Conservation (phyloP, 805 yeast genomes). For the Komagataella kurtzmanii region DNA sequence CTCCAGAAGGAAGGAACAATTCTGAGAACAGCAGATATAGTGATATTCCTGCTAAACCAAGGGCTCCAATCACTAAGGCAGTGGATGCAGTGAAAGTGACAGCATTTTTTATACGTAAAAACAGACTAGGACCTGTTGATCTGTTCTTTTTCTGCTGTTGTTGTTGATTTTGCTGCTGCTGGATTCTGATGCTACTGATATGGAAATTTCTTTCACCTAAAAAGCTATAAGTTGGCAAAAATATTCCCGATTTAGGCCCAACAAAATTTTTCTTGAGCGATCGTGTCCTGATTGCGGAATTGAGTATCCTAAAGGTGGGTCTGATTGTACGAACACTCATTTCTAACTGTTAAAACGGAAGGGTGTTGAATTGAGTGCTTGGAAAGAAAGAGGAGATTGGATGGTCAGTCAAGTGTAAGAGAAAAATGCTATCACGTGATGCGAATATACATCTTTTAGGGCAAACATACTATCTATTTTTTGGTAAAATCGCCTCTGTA, state of each 20-base stretch:
- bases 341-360: background rate
- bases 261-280: background rate
- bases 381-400: background rate
- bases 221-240: background rate
- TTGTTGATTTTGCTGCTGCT: background rate
- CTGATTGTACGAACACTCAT: background rate
- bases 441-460: background rate
- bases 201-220: background rate
- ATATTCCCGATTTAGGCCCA: background rate
- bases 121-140: constrained; percentile 2
- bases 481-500: constrained; percentile 34
- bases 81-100: constrained; percentile 52
- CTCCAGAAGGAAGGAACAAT: constrained; percentile 79
- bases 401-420: background rate
- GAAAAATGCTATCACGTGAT: background rate
- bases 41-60: constrained; percentile 54
- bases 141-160: constrained; percentile 1
- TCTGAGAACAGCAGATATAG: constrained; percentile 70
- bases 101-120: constrained; percentile 29
- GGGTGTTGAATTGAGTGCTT: background rate
- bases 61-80: constrained; percentile 50
- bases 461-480: background rate
- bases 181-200: constrained; percentile 1
- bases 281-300: background rate
- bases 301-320: background rate